These are phyloP conservation scores for Aspergillus incahuasiensis DNA, from an alignment of 495 filamentous ascomycete genomes.

Conservation along the genomic window DNA sequence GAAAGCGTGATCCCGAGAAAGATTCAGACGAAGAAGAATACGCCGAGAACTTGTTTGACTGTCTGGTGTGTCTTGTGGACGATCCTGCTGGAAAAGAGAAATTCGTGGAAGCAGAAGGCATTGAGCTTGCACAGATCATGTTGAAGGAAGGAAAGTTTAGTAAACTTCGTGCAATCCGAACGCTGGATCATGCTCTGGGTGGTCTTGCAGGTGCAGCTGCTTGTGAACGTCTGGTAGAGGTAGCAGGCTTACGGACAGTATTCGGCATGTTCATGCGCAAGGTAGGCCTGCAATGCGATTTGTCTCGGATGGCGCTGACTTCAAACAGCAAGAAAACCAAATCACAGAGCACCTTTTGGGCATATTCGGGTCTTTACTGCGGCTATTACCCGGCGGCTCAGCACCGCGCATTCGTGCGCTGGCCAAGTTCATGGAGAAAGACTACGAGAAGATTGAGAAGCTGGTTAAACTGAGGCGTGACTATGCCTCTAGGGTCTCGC, in stretches of 20 bases:
- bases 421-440: slow-evolving; percentile 93
- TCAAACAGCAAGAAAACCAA: slow-evolving; percentile 53
- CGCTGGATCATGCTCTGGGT: slow-evolving; percentile 78
- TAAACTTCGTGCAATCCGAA: slow-evolving; percentile 67
- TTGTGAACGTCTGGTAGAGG: slow-evolving; percentile 73
- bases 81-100: slow-evolving; percentile 69
- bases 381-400: slow-evolving; percentile 72
- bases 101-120: slow-evolving; percentile 85
- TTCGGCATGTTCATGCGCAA: slow-evolving; percentile 92
- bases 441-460: slow-evolving; percentile 77
- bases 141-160: slow-evolving; percentile 74
- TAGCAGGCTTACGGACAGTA: slow-evolving; percentile 75
- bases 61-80: slow-evolving; percentile 73
- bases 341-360: slow-evolving; percentile 82
- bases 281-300: slow-evolving; percentile 27
- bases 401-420: slow-evolving; percentile 75
- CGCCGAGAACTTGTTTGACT: slow-evolving; percentile 87
- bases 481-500: slow-evolving; percentile 58
- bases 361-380: slow-evolving; percentile 81
- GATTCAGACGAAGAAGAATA: slow-evolving; percentile 91
- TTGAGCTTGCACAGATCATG: slow-evolving; percentile 91
- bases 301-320: slow-evolving; percentile 24
- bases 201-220: slow-evolving; percentile 53
- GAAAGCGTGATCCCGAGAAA: slow-evolving; percentile 80
- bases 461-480: slow-evolving; percentile 67